Conservation (phyloP, 495 filamentous ascomycete species). For the Staphylotrichum tortipilum region DNA sequence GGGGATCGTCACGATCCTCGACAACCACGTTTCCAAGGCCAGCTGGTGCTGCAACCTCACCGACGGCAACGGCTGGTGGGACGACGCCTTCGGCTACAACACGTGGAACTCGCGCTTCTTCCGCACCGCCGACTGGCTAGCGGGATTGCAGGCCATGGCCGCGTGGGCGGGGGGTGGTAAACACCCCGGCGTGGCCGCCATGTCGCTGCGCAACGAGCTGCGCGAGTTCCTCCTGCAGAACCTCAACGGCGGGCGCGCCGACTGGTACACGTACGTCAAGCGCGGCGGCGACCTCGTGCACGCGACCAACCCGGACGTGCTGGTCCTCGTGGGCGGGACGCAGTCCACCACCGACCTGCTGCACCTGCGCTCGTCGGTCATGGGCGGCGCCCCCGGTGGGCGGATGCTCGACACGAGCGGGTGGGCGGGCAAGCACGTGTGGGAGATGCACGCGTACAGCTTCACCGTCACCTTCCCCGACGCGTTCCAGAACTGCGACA, state of each 20-base stretch:
- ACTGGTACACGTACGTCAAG: conserved; percentile 41
- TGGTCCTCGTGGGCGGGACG: conserved; percentile 41
- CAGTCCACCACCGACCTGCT: conserved; percentile 36
- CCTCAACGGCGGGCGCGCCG: conserved; percentile 28
- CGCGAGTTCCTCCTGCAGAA: conserved; percentile 36
- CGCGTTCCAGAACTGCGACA: conserved; percentile 29
- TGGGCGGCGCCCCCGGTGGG: no score
- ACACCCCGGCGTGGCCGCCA: conserved; percentile 37
- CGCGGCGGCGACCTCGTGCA: conserved; percentile 36
- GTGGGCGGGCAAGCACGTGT: conserved; percentile 40
- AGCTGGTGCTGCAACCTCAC: conserved; percentile 42
- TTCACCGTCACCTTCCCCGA: conserved; percentile 39
- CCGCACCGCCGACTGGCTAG: conserved; percentile 37
- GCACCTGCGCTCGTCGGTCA: conserved; percentile 35
- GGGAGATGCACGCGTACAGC: conserved; percentile 45
- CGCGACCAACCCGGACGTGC: conserved; percentile 32
- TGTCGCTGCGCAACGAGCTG: conserved; percentile 43
- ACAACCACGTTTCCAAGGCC: conserved; percentile 44
- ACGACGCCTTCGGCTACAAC: conserved; percentile 36
- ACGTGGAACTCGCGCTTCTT: conserved; percentile 36
- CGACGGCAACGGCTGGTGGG: conserved; percentile 50
- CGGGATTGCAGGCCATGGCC: conserved; percentile 35
- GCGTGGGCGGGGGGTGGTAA: conserved; percentile 26
- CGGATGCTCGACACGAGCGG: conserved; percentile 31
- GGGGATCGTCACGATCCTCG: conserved; percentile 39